Evolutionary conservation across 805 yeast genomes (phyloP), one percentile per base, ranked within the genome.

Genomic region (Candida saitoana): DNA sequence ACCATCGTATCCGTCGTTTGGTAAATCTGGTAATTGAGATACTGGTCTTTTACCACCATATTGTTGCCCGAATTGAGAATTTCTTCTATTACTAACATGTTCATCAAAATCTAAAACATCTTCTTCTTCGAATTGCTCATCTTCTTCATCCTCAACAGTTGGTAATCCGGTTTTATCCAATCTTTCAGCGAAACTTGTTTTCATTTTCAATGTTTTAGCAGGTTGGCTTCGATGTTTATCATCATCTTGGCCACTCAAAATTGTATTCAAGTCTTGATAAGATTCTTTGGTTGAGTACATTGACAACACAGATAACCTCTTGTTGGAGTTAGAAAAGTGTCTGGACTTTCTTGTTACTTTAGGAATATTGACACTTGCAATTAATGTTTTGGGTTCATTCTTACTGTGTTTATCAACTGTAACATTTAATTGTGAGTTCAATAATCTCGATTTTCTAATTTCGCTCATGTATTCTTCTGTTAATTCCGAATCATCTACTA

Each of bases 291-390:
- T 79, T 1, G 90, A 83, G 51, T 82, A 81, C 60, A 82, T 66
- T 0, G 89, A 82, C 33, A 84, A 59, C n/a, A 84, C 84, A 24
- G 87, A 80, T 41, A 82, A 65, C 55, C 93, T 74, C 60, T 80
- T 84, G 54, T 79, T 79, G 5, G 80, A 76, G 42, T 73, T 72
- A 29, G 83, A 73, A 55, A 80, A 81, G 42, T 77, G 69, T 52
- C 77, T 74, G 2, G 87, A 82, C 51, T 77, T 76, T 59, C 89
- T 77, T 0, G 89, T 77, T 27, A 84, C 87, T 47, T 76, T 78
- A 17, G 91, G 91, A 38, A 84, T 79, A 43, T 72, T 71, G 34
- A 84, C 81, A 47, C 80, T 84, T 15, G 85, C 76, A 34, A 84
- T 68, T 20, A 69, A 54, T 1, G 75, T 67, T 44, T 72, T 73